Evolutionary conservation across 768 basidiomycete genomes (phyloP).

Genomic region (Agaricus blazei): DNA sequence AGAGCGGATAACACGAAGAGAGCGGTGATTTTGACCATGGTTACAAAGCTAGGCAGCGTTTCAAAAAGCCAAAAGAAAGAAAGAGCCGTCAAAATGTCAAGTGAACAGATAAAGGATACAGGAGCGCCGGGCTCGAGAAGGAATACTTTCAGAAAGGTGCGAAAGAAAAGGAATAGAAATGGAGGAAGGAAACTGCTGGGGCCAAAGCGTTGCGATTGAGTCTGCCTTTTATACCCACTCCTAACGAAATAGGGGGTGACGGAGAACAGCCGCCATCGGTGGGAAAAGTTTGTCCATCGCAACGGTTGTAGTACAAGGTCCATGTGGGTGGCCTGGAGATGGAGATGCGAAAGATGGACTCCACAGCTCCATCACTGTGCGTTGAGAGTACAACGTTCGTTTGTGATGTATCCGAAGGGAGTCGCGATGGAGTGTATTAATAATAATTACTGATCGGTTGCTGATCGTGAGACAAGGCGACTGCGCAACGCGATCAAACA

Average conservation of each 20-base stretch:
- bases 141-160: slow-evolving; percentile 8
- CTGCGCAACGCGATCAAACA: no score
- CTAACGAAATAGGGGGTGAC: no score
- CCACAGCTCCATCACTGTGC: no score
- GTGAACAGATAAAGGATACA: slow-evolving; percentile 4
- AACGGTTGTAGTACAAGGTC: not conserved
- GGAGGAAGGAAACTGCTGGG: not conserved
- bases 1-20: slow-evolving; percentile 28
- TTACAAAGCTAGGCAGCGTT: slow-evolving; percentile 7
- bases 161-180: slow-evolving; percentile 5
- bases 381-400: no score
- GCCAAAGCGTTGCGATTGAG: not conserved
- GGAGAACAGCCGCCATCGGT: not conserved
- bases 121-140: slow-evolving; percentile 26
- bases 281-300: not conserved
- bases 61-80: slow-evolving; percentile 10
- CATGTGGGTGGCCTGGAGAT: no score
- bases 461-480: no score
- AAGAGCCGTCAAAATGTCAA: slow-evolving; percentile 5
- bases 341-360: no score
- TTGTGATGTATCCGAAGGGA: no score
- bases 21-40: slow-evolving; percentile 22
- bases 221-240: not conserved
- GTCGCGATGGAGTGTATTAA: no score
- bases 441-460: no score